These are phyloP conservation scores for Solanum commersonii DNA, from an alignment of 257 asterid genomes.

Conservation along the genomic window DNA sequence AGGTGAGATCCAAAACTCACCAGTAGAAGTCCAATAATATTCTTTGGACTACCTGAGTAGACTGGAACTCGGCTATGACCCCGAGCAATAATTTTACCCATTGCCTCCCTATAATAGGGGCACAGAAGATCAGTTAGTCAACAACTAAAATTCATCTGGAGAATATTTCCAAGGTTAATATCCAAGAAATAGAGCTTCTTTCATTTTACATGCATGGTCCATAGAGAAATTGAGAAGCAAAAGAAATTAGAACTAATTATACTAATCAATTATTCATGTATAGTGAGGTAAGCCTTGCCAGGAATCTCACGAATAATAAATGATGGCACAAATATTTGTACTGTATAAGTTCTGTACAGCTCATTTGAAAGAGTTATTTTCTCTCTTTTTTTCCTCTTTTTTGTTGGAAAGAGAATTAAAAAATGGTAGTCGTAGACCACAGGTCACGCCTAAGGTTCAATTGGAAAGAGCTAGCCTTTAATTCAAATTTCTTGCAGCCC, in stretches of 20 bases:
- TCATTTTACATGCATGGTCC: not conserved
- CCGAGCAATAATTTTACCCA: conserved; percentile 78
- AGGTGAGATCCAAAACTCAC: conserved; percentile 18
- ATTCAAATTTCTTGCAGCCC: not conserved
- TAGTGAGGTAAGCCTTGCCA: not conserved
- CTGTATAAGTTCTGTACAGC: not conserved
- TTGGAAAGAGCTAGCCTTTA: not conserved
- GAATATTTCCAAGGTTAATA: not conserved
- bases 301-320: not conserved
- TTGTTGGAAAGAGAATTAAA: not conserved
- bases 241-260: not conserved
- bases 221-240: not conserved
- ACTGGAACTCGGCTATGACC: conserved; percentile 97
- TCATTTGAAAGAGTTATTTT: not conserved
- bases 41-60: conserved; percentile 61
- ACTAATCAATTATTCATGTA: not conserved
- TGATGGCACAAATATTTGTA: not conserved
- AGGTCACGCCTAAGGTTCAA: not conserved
- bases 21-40: conserved; percentile 73
- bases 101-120: conserved; percentile 60
- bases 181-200: not conserved
- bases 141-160: not conserved
- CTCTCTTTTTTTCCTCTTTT: not conserved
- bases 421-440: not conserved
- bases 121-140: not conserved